Evolutionary conservation across 306 rosid species (phyloP).

Genomic region (Datisca glomerata): DNA sequence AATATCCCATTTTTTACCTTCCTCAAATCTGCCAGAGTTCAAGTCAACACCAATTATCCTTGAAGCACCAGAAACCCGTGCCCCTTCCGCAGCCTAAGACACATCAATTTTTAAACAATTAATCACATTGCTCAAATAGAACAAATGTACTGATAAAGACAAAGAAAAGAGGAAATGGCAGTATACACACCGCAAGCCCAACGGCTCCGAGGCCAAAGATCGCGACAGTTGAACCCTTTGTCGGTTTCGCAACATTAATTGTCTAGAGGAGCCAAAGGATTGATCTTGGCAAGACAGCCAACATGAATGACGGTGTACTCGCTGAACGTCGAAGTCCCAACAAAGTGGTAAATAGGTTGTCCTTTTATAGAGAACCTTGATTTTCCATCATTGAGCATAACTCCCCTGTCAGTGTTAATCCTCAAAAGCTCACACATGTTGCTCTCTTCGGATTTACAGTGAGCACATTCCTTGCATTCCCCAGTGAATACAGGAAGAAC

Average conservation of each 20-base stretch:
- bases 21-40: background rate
- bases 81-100: slow-evolving; percentile 11
- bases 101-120: background rate
- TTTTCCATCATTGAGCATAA: slow-evolving; percentile 24
- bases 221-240: slow-evolving; percentile 23
- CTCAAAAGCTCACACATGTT: slow-evolving; percentile 27
- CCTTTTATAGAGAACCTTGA: slow-evolving; percentile 34
- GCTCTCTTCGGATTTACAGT: slow-evolving; percentile 34
- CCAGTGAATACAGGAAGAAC: slow-evolving; percentile 29
- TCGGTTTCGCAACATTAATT: slow-evolving; percentile 23
- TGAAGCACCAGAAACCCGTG: slow-evolving; percentile 9
- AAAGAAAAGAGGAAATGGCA: slow-evolving; percentile 5
- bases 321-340: slow-evolving; percentile 38
- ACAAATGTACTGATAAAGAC: background rate
- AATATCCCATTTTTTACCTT: slow-evolving; percentile 1
- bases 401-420: slow-evolving; percentile 20
- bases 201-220: slow-evolving; percentile 9
- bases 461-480: slow-evolving; percentile 26
- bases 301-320: slow-evolving; percentile 7
- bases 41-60: slow-evolving; percentile 14
- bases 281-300: slow-evolving; percentile 31
- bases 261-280: slow-evolving; percentile 29
- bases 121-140: background rate
- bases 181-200: slow-evolving; percentile 27
- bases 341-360: slow-evolving; percentile 23